Base-by-base conservation (phyloP, 352 stramenopile genomes). In the Globisporangium alternatum region DNA sequence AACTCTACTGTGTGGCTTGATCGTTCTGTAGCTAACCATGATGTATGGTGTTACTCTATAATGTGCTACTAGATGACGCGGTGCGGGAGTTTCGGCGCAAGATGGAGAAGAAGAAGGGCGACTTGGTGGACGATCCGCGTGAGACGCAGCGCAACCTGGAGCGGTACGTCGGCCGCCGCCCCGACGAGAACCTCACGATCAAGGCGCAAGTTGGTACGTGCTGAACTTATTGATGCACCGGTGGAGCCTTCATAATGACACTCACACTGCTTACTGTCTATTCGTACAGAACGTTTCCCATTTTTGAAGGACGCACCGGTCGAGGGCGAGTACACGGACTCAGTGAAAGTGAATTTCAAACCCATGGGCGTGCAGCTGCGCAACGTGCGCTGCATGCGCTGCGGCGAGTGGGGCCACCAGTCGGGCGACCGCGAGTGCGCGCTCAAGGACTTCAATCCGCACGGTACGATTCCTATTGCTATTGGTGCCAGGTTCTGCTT, bases 251-350 rank as follows among this genome's bases (percentile, higher is more conserved):
- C 33, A 22, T 21, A 28, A 9, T 52, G 0, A 41, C 10, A 10
- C 2, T 41, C 35, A 41, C 35, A 41, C 8, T 13, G 31, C 12
- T 28, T 31, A 0, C 13, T 25, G 2, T 17, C 2, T 28, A 8
- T 39, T 2, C 33, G 8, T 60, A 45, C 37, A 72, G 85, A 96
- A 65, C 86, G 89, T 13, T 97, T 97, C 33, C 88, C 89, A 25
- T 87, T 96, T n/a, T 73, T 97, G 5, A 95, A 96, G 64, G 81
- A 95, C 63, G 89, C 89, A 17, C 89, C 89, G 3, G 89, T 97
- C 19, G 85, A 96, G 62, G 86, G 89, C 47, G 81, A 81, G 35
- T 96, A 93, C 72, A 89, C 89, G 3, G 71, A 86, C 58, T 81
- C 79, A 0, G 87, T 96, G 43, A 83, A 83, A 39, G 88, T 97